These are phyloP conservation scores for Cyclanthera cordifolia DNA, from an alignment of 306 rosid genomes.

Conservation along the genomic window DNA sequence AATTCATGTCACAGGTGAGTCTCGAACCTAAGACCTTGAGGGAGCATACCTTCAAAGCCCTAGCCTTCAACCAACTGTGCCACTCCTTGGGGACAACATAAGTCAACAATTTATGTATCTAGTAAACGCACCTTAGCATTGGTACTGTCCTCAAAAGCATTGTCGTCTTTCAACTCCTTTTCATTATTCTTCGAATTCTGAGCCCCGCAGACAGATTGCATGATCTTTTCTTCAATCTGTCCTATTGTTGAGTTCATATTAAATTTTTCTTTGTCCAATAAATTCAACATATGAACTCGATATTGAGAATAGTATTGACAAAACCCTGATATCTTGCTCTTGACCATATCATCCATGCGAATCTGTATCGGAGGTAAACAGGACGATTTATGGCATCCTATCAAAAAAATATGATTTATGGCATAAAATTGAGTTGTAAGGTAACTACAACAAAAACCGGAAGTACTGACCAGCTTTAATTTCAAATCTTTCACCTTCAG, in stretches of 20 bases:
- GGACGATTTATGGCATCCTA: constrained; percentile 2
- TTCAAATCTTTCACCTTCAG: constrained; percentile 51
- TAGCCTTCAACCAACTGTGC: too few species aligned
- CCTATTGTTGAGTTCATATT: constrained; percentile 39
- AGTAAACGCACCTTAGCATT: constrained; percentile 38
- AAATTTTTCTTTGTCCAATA: constrained; percentile 57
- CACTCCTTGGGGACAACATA: too few species aligned
- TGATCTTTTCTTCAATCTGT: constrained; percentile 39
- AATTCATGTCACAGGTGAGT: too few species aligned
- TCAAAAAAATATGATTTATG: neutral
- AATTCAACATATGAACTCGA: constrained; percentile 39
- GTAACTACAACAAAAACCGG: neutral
- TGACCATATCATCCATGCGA: constrained; percentile 33
- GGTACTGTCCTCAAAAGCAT: constrained; percentile 46
- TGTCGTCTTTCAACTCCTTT: constrained; percentile 33
- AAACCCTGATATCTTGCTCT: constrained; percentile 40
- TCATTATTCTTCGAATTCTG: constrained; percentile 24
- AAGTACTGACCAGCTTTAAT: constrained; percentile 61
- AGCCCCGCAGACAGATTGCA: constrained; percentile 26
- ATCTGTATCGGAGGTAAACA: constrained; percentile 40
- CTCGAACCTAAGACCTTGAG: too few species aligned
- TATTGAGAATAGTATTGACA: constrained; percentile 38
- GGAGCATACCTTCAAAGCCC: too few species aligned
- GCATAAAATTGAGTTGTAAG: constrained; percentile 9
- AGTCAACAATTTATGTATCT: neutral